Evolutionary conservation across 202 grass and related monocot genomes (phyloP).

Genomic region (Carex arenaria): DNA sequence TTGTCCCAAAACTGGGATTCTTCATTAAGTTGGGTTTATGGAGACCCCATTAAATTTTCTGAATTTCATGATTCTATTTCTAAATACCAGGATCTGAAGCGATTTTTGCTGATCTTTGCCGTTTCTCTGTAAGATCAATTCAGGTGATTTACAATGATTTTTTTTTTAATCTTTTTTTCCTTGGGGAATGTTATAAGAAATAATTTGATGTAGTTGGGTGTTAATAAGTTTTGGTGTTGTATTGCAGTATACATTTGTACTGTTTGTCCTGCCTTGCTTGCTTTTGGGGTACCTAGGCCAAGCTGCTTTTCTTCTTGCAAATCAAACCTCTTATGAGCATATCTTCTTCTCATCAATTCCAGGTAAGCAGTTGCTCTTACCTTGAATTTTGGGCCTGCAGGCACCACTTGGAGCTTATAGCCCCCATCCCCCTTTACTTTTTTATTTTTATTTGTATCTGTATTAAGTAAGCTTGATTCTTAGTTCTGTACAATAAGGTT

Average conservation of each 20-base stretch:
- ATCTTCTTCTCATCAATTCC: constrained; percentile 83
- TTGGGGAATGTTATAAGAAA: constrained; percentile 17
- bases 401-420: background rate
- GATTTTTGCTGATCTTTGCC: constrained; percentile 95
- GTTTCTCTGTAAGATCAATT: constrained; percentile 91
- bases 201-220: background rate
- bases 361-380: constrained; percentile 32
- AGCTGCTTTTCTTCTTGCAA: constrained; percentile 81
- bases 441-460: background rate
- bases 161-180: background rate
- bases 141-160: constrained; percentile 46
- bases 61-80: constrained; percentile 3
- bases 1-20: background rate
- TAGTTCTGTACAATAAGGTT: background rate
- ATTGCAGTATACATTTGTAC: constrained; percentile 64
- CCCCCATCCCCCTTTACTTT: background rate
- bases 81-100: constrained; percentile 81
- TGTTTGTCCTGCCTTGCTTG: constrained; percentile 89
- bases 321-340: constrained; percentile 41
- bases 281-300: constrained; percentile 79
- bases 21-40: background rate
- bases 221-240: constrained; percentile 20
- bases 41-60: constrained; percentile 7
- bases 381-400: background rate
- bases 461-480: background rate